These are phyloP conservation scores for Nakazawaea anatomiae DNA, from an alignment of 805 yeast genomes.

Conservation along the genomic window DNA sequence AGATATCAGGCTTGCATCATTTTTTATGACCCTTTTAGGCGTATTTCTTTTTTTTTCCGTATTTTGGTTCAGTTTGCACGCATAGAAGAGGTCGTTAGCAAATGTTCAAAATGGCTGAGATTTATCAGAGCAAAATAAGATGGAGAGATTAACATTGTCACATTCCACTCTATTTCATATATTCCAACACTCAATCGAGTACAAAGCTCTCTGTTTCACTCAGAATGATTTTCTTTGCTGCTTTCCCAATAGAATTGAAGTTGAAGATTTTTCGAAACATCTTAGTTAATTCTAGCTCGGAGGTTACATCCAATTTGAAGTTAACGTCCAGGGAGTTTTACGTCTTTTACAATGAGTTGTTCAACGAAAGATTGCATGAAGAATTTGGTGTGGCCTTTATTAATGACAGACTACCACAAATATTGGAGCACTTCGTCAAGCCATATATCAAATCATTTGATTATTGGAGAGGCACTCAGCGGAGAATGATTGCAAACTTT, in stretches of 20 bases:
- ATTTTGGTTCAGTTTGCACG: background rate
- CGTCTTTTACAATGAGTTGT: constrained; percentile 43
- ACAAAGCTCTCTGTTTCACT: background rate
- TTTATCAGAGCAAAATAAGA: background rate
- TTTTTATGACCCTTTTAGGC: background rate
- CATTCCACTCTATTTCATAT: too few species aligned
- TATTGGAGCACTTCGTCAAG: constrained; percentile 20
- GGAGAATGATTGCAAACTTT: constrained; percentile 19
- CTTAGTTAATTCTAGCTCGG: background rate
- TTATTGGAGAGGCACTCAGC: constrained; percentile 24
- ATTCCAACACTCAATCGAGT: too few species aligned
- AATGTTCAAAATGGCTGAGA: background rate
- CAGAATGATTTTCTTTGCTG: background rate
- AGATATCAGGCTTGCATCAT: background rate
- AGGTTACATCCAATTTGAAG: constrained; percentile 12
- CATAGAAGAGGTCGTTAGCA: background rate
- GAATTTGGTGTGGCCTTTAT: constrained; percentile 21
- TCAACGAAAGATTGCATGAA: constrained; percentile 29
- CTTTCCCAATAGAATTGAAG: constrained; percentile 7
- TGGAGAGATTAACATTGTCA: background rate
- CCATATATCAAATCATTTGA: constrained; percentile 26
- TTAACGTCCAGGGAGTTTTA: constrained; percentile 31
- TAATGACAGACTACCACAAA: constrained; percentile 17
- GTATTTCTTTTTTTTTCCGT: background rate
- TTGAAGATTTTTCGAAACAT: constrained; percentile 4